Base-by-base conservation (phyloP, 1,139 yeast genomes). In the Hansenula sp. region DNA sequence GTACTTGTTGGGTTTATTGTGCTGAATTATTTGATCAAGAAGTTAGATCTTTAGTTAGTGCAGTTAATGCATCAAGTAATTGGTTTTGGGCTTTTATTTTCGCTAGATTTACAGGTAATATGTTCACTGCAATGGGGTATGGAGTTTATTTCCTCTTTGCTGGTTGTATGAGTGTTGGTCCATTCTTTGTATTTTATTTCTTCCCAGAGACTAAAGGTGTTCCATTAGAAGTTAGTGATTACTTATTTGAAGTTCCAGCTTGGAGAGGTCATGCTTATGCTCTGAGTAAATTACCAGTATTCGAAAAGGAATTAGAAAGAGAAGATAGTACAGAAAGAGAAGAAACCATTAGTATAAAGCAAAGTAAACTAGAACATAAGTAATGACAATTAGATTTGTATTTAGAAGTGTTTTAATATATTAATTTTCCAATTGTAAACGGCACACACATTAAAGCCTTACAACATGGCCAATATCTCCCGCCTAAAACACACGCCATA, bases 81-180 rank as follows among this genome's bases (percentile, higher is more conserved):
- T 72, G 77, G 77, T 65, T 71, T 44, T 69, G 74, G 69, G 74
- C 74, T 2, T 72, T 72, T 49, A 63, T 71, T 37, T 66, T 71
- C 64, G 74, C 75, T 4, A 57, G 74, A 40, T 68, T 64, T 48
- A 65, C 75, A 4, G 68, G 72, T 20, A 58, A 69, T 41, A 72
- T 73, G 59, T 62, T 71, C 29, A 55, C 59, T 16, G 53, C 61
- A 4, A 68, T 71, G 61, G 63, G 65, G 2, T 71, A 66, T 48
- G 74, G 73, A n/a, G 58, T 69, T 21, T 71, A 68, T 51, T 64
- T 71, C 44, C 60, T 72, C 42, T 72, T 72, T 51, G 75, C 73
- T 1, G 46, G 44, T 30, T 61, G 35, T 56, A 69, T 20, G 68
- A 68, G 37, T 54, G 40, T 49, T 3, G 41, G 68, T 3, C 53